Evolutionary conservation across 2,329 filamentous ascomycete genomes (phyloP).

Genomic region (Neofusicoccum sp.): DNA sequence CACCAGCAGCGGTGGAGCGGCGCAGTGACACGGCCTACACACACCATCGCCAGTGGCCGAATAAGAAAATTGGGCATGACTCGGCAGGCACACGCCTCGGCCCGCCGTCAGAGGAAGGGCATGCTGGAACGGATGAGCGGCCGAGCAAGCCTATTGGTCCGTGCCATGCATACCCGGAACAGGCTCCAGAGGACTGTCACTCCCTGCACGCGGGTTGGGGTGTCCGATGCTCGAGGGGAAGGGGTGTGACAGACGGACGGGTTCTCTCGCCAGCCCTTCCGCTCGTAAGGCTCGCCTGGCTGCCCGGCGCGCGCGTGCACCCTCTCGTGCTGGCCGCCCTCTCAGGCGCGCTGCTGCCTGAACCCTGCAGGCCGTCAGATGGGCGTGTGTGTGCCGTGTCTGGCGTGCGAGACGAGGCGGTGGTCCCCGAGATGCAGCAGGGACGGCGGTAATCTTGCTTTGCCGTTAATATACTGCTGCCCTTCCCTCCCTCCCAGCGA

Average conservation of each 20-base stretch:
- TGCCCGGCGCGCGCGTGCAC: not conserved
- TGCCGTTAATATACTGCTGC: conserved; percentile 6
- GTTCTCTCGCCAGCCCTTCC: not conserved
- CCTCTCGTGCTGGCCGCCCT: not conserved
- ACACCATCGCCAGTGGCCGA: not conserved
- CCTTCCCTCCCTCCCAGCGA: not conserved
- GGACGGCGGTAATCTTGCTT: conserved; percentile 13
- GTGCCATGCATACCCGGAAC: not conserved
- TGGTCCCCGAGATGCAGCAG: conserved; percentile 15
- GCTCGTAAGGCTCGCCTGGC: conserved; percentile 11
- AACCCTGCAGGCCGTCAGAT: conserved; percentile 2
- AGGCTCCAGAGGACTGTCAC: not conserved
- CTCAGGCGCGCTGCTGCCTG: conserved; percentile 1
- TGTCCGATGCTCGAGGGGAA: conserved; percentile 9
- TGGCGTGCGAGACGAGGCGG: not conserved
- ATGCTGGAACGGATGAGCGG: conserved; percentile 4
- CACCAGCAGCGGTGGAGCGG: not conserved
- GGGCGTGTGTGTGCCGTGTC: not conserved
- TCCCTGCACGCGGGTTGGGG: conserved; percentile 4
- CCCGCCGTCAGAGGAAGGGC: conserved; percentile 3
- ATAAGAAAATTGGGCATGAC: conserved; percentile 4
- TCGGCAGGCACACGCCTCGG: conserved; percentile 17
- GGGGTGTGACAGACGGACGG: conserved; percentile 2
- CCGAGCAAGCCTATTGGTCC: conserved; percentile 8
- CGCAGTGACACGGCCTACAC: too few species aligned